Evolutionary conservation across 2,329 filamentous ascomycete genomes (phyloP), one percentile per base, ranked within the genome.

Genomic region (Trichophyton benhamiae): DNA sequence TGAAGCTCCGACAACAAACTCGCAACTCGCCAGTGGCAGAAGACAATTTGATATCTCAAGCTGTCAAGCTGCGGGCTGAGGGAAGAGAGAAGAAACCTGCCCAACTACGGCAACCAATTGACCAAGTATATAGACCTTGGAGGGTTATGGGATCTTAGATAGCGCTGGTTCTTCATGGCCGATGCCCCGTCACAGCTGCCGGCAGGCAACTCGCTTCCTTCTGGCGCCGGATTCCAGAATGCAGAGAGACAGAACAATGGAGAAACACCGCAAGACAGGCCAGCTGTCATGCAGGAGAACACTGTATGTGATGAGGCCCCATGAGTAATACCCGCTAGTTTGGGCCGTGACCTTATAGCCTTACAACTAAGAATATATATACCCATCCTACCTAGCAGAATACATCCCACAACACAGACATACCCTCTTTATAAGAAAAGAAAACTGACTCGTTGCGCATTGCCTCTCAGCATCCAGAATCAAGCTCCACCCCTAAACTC

Each of bases 261-360:
- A 58, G 57, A 58, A 42, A 36, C 57, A 25, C 30, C 42, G 38
- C 62, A 49, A 25, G 52, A 60, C 13, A 59, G 38, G 33, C 41
- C 60, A 25, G n/a, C 49, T 17, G 15, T 15, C 38, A 44, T 60
- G 60, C 62, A 63, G 60, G 61, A 62, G 46, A 63, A 60, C 52
- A 58, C 60, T 53, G 62, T 63, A 63, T 58, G 62, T 42, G 17
- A 52, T 55, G n/a, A 55, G 27, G n/a, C 17, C 11, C 33, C 25
- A 55, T 55, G 27, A 33, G 13, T 15, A 58, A 22, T 42, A n/a
- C 38, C n/a, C 13, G 22, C 42, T 20, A 8, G 11, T n/a, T n/a
- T 53, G 27, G 27, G n/a, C 11, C 11, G 25, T 15, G 33, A 27
- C 20, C 36, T 7, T 17, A 22, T 13, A 15, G 15, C 46, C 20